Base-by-base conservation (phyloP, 164 flowering plant species). In the Houttuynia cordata region DNA sequence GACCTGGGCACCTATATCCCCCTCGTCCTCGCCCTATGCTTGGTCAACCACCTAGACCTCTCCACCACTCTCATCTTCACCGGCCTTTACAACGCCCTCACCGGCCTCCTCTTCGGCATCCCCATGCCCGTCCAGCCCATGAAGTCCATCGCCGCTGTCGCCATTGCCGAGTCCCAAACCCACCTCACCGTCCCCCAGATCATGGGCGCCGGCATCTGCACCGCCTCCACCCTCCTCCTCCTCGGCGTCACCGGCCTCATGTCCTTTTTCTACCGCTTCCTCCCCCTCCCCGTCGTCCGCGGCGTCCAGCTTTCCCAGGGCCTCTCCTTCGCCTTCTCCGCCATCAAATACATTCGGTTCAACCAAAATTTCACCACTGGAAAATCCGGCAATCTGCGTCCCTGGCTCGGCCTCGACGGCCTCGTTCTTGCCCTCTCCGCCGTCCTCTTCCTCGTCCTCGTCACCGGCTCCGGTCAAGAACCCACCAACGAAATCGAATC, bases 71-170 rank as follows among this genome's bases (percentile, higher is more conserved):
- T 88, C 50, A 80, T 84, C 76, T 86, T 87, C 88, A 87, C 94
- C 23, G 78, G 76, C 50, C 66, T 83, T 64, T 87, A 87, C 87
- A 87, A 90, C 79, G 76, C 83, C 73, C 55, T 73, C 75, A 90
- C 94, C 58, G 94, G 94, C 53, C 63, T 81, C 53, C 81, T 90
- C 67, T 90, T 85, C 75, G 81, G 81, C 63, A 62, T 81, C 66
- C 97, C 97, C 56, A 90, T 90, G 97, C 97, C 97, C 37, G 97
- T 90, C 62, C 94, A 90, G 58, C 97, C 97, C 64, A 90, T 90
- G 97, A 90, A 90, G 65, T 83, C 94, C 70, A 87, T 90, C 62
- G 97, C 97, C 30, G 87, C 97, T 64, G 96, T 86, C 68, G 96
- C 96, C 65, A 76, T 87, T 66, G 63, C 91, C 65, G 89, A 86